Evolutionary conservation across 1,284 basidiomycete genomes (phyloP), one percentile per base, ranked within the genome.

Genomic region (Tilletia setariae): DNA sequence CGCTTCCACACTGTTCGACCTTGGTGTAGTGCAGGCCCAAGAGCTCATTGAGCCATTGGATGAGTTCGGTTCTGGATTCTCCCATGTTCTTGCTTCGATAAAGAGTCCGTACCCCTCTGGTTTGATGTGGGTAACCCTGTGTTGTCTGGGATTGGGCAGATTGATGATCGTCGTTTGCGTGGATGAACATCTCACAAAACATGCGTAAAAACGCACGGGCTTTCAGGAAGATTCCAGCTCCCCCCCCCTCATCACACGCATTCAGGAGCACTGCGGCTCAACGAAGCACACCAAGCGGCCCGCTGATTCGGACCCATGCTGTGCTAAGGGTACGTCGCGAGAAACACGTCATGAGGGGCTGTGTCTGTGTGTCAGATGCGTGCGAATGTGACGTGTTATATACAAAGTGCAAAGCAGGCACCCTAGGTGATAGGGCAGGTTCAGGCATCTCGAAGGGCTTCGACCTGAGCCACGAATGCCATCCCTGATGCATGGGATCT

Each of bases 41-140:
- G 23, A 98, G 89, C 62, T 95, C 92, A 84, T 98, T 98, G 80
- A 97, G 85, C 96, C 96, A 98, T 64, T 87, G 86, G 49, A 98
- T 82, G 40, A 98, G 87, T 81, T 98, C 96, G 62, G 91, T 91
- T 81, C 95, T 84, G 40, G 79, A 82, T 65, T 78, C 79, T 21
- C 76, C 74, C 79, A 80, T 80, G 9, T 13, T 44, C 11, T 1
- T 25, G 51, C 51, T 53, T 40, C 35, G 35, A 40, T 11, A 11
- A 40, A 11, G 35, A 40, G 4, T 40, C 11, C 35, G 35, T 4
- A 40, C 35, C 4, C 6, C 51, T 53, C 23, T 49, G n/a, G 9
- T 49, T 25, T 49, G 47, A n/a, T 6, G 46, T 49, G 16, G 7
- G 46, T 49, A 49, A 7, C n/a, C n/a, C 19, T 49, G 19, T 19